Conservation (phyloP, 495 filamentous ascomycete genomes). For the Podospora appendiculata region DNA sequence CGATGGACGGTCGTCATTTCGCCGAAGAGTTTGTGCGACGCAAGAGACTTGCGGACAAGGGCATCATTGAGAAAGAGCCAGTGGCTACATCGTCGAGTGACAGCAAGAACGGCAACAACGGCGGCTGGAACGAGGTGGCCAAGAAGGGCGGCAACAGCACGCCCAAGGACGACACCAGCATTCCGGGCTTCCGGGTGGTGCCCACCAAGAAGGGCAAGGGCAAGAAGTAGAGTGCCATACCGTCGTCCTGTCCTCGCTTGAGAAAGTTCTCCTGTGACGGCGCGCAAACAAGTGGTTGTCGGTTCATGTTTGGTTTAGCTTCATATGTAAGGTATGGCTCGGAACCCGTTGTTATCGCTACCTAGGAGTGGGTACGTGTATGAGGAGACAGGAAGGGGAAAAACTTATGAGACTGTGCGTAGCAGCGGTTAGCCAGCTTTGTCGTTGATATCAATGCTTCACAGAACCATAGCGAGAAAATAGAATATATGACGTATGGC, state of each 20-base stretch:
- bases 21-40: constrained; percentile 90
- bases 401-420: too few relatives aligned
- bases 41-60: constrained; percentile 85
- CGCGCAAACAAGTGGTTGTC: background rate
- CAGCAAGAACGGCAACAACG: constrained; percentile 38
- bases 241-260: background rate
- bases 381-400: too few relatives aligned
- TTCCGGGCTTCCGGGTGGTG: constrained; percentile 76
- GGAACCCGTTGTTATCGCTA: too few relatives aligned
- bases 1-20: constrained; percentile 86
- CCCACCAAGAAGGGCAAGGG: constrained; percentile 82
- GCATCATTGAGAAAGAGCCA: constrained; percentile 58
- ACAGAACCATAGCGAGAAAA: too few relatives aligned
- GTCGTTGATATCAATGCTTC: too few relatives aligned
- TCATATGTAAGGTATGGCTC: too few relatives aligned
- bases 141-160: constrained; percentile 59
- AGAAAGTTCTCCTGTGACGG: background rate
- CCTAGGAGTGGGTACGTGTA: too few relatives aligned
- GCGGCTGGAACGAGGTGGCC: constrained; percentile 95
- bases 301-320: background rate
- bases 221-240: constrained; percentile 40
- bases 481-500: too few relatives aligned
- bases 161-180: constrained; percentile 41
- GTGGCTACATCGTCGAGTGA: constrained; percentile 41
- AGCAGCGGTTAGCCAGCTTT: too few relatives aligned